Evolutionary conservation across 2,329 filamentous ascomycete genomes (phyloP), one percentile per base, ranked within the genome.

Genomic region (Paecilomyces variotii): DNA sequence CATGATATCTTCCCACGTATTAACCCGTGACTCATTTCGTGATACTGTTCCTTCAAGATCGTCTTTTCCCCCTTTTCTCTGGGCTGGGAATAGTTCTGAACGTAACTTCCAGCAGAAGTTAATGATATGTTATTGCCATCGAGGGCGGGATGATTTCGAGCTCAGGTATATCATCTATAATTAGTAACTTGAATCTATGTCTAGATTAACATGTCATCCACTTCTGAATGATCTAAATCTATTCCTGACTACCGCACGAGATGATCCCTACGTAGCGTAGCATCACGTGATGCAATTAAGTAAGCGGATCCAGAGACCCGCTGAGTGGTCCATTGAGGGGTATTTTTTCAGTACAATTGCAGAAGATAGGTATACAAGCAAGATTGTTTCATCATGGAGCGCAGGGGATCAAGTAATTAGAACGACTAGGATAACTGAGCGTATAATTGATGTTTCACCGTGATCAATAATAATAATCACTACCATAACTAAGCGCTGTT

Each of bases 1-100:
- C 2, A 30, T 28, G 27, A 59, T 57, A 61, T 59, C 57, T 54
- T 4, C 28, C n/a, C 27, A 11, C n/a, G n/a, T 34, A 14, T 19
- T n/a, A 39, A 5, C 6, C 2, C 28, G 11, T 32, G 30, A 9
- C 30, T 39, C 3, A 4, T 39, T 39, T 39, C 12, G 3, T n/a
- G 5, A 32, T 14, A 14, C 35, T 14, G 12, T 39, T 14, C 12
- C 14, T 14, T 1, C 34, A 35, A 12, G 12, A 14, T 35, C 34
- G 10, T 14, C 4, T 14, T 39, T 14, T 19, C 19, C 19, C 19
- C 19, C 35, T 39, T 10, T 35, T 35, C 12, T n/a, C 14, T 14
- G 12, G 12, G 3, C 35, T 39, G 4, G 12, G 14, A 39, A 3
- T 9, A 32, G 30, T 10, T 2, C 30, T 32, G 2, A 32, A 9